Conservation (phyloP, 192 early-diverging fungal genomes). For the Pecoramyces ruminantium region DNA sequence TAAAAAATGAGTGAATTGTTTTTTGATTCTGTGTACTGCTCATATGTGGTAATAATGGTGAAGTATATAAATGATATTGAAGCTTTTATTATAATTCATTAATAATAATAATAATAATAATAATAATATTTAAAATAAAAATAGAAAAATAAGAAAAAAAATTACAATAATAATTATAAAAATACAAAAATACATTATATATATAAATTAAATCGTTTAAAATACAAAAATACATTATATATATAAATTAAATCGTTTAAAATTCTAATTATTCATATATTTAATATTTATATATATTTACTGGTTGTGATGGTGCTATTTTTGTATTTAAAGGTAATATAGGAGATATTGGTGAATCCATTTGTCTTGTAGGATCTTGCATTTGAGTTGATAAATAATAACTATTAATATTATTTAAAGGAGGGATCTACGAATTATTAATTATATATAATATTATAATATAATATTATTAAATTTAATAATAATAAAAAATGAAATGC, state of each 20-base stretch:
- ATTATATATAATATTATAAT: not conserved
- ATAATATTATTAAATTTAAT: too few species aligned
- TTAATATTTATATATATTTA: too few species aligned
- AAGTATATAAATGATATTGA: conserved; percentile 64
- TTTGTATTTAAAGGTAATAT: not conserved
- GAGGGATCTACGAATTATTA: not conserved
- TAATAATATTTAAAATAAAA: too few species aligned
- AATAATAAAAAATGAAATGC: too few species aligned
- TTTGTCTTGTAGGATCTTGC: not conserved
- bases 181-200: too few species aligned
- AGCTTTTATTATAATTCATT: conserved; percentile 5
- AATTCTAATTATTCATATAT: too few species aligned
- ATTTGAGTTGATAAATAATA: not conserved
- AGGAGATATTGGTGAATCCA: not conserved
- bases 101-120: not conserved
- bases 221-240: too few species aligned
- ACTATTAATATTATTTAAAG: not conserved
- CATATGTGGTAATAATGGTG: conserved; percentile 42
- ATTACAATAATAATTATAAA: too few species aligned
- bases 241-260: too few species aligned
- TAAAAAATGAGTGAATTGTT: conserved; percentile 65
- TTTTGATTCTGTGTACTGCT: conserved; percentile 57
- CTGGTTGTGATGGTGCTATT: not conserved
- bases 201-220: too few species aligned
- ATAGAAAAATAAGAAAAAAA: too few species aligned